Evolutionary conservation across 2,329 filamentous ascomycete species (phyloP).

Genomic region (Sporothrix phasma): DNA sequence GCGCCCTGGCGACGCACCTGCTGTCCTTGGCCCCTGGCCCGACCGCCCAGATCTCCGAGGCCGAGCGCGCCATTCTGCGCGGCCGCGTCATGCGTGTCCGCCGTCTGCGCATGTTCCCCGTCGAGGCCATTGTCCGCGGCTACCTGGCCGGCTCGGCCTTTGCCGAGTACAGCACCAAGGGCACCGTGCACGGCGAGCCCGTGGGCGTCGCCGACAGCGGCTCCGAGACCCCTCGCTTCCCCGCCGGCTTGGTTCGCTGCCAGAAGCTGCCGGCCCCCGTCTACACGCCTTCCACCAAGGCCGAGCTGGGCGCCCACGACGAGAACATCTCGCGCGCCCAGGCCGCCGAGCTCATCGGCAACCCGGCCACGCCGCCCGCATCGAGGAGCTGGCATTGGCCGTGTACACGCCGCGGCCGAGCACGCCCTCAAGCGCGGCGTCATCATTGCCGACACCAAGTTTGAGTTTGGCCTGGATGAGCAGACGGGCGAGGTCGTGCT

Average conservation of each 20-base stretch:
- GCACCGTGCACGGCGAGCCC: constrained; percentile 70
- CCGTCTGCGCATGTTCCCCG: constrained; percentile 61
- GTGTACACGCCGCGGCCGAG: constrained; percentile 53
- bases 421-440: constrained; percentile 59
- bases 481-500: constrained; percentile 58
- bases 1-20: constrained; percentile 40
- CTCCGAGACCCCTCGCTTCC: constrained; percentile 21
- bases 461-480: constrained; percentile 58
- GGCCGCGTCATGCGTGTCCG: constrained; percentile 69
- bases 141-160: constrained; percentile 83
- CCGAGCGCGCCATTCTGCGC: constrained; percentile 43
- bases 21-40: constrained; percentile 35
- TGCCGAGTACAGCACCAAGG: constrained; percentile 60
- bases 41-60: constrained; percentile 25
- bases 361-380: constrained; percentile 50
- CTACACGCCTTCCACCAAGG: constrained; percentile 75
- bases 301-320: constrained; percentile 65
- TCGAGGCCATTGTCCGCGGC: constrained; percentile 80
- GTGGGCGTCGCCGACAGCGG: constrained; percentile 29
- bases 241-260: constrained; percentile 59
- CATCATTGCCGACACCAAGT: constrained; percentile 57
- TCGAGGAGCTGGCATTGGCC: constrained; percentile 54
- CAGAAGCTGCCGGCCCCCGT: constrained; percentile 60
- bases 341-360: constrained; percentile 54
- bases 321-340: constrained; percentile 72